These are phyloP conservation scores for Xylaria grammica DNA, from an alignment of 495 filamentous ascomycete genomes.

Conservation along the genomic window DNA sequence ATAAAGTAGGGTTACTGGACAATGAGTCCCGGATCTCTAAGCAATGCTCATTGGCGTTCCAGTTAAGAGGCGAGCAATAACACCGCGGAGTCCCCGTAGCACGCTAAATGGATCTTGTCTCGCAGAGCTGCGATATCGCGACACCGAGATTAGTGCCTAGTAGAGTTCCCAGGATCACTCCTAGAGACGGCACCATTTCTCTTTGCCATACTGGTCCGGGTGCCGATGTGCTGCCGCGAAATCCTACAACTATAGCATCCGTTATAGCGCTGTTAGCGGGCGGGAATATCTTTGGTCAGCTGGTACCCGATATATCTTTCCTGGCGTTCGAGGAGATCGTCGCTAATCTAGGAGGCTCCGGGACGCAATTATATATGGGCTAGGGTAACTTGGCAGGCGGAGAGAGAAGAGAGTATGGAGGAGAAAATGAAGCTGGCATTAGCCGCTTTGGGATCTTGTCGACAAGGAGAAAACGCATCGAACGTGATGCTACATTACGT, in stretches of 20 bases:
- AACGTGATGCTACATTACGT: background rate
- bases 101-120: no score
- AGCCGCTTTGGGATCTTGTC: slow-evolving; percentile 1
- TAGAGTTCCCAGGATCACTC: background rate
- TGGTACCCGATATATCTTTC: background rate
- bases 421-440: background rate
- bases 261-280: background rate
- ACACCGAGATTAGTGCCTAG: no score
- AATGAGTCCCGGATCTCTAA: no score
- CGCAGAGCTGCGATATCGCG: no score
- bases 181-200: background rate
- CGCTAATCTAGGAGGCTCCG: background rate
- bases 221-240: background rate
- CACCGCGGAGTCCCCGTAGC: no score
- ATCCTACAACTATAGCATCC: background rate
- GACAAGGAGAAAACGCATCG: background rate
- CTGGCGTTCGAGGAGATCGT: background rate
- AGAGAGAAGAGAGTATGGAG: background rate
- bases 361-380: background rate
- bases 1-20: no score
- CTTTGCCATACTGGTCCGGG: background rate
- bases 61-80: no score
- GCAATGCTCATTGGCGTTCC: no score
- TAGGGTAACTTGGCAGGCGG: background rate
- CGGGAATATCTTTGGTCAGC: background rate